phyloP scores from a whole-genome alignment of 495 filamentous ascomycete species.

The Chaetomidium leptoderma region DNA sequence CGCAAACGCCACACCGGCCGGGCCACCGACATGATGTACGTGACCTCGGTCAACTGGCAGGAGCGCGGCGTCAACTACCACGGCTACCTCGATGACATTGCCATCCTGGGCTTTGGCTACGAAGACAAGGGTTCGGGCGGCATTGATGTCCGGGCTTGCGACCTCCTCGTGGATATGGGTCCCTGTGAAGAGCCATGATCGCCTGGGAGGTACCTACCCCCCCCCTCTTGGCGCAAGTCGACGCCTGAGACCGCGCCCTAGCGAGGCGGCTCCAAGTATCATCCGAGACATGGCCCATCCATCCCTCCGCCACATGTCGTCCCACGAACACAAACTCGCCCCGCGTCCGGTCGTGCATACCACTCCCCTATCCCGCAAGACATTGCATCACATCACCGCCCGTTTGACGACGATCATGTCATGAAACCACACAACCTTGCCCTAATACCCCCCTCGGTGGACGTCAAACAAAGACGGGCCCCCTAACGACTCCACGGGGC shows the following conservation, averaged over 20 bases:
- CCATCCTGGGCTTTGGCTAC: conserved; percentile 48
- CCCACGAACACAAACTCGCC: not conserved
- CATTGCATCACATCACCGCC: not conserved
- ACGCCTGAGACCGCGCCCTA: not conserved
- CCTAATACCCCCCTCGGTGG: too few relatives aligned
- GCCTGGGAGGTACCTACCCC: too few relatives aligned
- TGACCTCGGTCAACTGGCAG: conserved; percentile 53
- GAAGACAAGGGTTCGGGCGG: conserved; percentile 43
- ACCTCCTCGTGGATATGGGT: conserved; percentile 42
- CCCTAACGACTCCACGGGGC: not conserved
- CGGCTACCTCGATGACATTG: conserved; percentile 47
- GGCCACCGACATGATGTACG: conserved; percentile 46
- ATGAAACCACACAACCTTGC: not conserved
- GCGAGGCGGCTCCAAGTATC: not conserved
- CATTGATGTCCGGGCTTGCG: conserved; percentile 46
- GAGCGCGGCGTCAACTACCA: conserved; percentile 41
- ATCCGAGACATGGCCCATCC: not conserved
- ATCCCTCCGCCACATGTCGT: not conserved
- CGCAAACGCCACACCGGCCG: conserved; percentile 23
- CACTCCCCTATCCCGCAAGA: not conserved
- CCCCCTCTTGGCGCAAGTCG: not conserved
- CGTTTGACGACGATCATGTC: not conserved
- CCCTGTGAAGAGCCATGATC: conserved; percentile 22
- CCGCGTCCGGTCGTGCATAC: too few relatives aligned
- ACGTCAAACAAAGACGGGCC: too few relatives aligned